phyloP scores from a whole-genome alignment of 2,329 filamentous ascomycete species.

The Ophiostoma sp. region DNA sequence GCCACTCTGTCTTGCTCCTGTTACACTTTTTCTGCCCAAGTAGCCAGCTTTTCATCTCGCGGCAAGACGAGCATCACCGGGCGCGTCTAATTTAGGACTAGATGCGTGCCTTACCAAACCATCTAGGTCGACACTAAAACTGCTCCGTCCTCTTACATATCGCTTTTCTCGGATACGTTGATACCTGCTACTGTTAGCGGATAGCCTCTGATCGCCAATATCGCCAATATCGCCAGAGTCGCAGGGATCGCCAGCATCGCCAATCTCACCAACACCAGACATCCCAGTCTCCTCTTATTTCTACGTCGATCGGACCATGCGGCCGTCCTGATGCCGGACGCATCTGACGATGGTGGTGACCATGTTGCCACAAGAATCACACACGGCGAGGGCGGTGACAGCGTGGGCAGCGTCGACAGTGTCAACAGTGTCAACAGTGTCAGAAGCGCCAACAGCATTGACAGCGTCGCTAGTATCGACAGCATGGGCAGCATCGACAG shows the following conservation, averaged over 20 bases:
- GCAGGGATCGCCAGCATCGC: neutral
- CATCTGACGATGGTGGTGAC: constrained; percentile 11
- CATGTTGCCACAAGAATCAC: neutral
- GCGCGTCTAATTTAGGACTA: constrained; percentile 15
- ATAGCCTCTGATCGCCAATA: too few relatives aligned
- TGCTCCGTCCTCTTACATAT: neutral
- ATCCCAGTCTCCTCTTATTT: neutral
- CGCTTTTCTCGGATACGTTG: constrained; percentile 1
- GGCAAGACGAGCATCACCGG: neutral
- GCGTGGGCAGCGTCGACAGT: neutral
- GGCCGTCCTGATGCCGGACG: constrained; percentile 23
- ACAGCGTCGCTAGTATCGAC: neutral
- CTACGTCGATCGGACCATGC: constrained; percentile 10
- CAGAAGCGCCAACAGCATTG: neutral
- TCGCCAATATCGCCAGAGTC: too few relatives aligned
- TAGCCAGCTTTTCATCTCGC: neutral
- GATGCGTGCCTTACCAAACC: constrained; percentile 13
- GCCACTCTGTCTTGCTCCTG: neutral
- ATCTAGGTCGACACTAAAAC: constrained; percentile 11
- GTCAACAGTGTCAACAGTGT: neutral
- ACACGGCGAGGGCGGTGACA: constrained; percentile 6
- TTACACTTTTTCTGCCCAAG: neutral
- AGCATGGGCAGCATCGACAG: constrained; percentile 1
- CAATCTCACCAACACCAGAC: neutral
- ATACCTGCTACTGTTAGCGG: neutral